A percentile compares a stretch with the other conserved stretches of the same genome.
Evolutionary conservation across 1,284 basidiomycete species (phyloP).

Genomic region (Sparassis latifolia): DNA sequence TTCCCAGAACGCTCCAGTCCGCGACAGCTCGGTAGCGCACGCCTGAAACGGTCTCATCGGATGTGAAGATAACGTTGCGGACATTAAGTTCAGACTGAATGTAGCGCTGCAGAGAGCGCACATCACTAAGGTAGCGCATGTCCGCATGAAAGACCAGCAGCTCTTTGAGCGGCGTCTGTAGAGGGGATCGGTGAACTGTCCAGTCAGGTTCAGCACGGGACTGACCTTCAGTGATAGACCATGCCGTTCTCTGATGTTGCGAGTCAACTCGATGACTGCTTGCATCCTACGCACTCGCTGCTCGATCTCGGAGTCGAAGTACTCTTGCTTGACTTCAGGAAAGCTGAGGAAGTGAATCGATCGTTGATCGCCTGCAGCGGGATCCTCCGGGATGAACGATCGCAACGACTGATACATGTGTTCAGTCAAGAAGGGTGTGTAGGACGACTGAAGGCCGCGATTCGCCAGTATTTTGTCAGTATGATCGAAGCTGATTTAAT

Average conservation of each 20-base stretch:
- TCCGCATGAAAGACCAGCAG: constrained; percentile 93
- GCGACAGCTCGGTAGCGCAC: constrained; percentile 90
- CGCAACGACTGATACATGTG: constrained; percentile 92
- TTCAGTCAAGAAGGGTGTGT: constrained; percentile 97
- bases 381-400: constrained; percentile 75
- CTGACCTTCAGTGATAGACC: constrained; percentile 87
- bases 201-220: no score
- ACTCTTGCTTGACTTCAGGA: constrained; percentile 90
- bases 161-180: constrained; percentile 86
- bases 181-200: constrained; percentile 12
- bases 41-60: constrained; percentile 82
- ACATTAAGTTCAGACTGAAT: constrained; percentile 96
- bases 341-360: constrained; percentile 96
- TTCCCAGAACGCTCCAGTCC: constrained; percentile 93
- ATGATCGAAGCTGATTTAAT: not conserved
- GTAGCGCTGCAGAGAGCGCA: constrained; percentile 82
- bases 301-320: constrained; percentile 60
- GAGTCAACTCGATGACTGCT: constrained; percentile 89
- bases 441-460: constrained; percentile 70
- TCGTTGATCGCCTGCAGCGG: constrained; percentile 71
- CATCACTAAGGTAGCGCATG: constrained; percentile 74
- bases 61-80: constrained; percentile 83
- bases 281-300: constrained; percentile 94
- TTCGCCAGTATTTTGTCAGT: no score
- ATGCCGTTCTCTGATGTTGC: constrained; percentile 86